Evolutionary conservation across 1,139 yeast species (phyloP), one percentile per base, ranked within the genome.

Genomic region (Kurtzmaniella quercitrusa): DNA sequence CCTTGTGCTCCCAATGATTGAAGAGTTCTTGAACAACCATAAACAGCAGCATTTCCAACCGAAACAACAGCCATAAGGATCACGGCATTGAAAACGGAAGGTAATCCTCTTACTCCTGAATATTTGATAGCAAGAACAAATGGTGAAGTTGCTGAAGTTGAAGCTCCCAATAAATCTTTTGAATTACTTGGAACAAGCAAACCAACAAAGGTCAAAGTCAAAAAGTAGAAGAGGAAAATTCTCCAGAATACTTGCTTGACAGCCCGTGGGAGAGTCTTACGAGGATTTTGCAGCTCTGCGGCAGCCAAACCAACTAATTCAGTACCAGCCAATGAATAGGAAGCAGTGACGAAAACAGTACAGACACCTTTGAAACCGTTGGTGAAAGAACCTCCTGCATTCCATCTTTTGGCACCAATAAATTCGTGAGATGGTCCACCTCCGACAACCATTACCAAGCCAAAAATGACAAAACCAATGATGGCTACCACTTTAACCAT

Each of bases 401-500:
- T 71, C 85, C 86, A 83, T 59, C 79, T 74, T 48, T 60, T 67
- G 11, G 74, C 80, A 16, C 93, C 91, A 43, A 83, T 66, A 57
- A 80, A 83, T 21, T 80, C 82, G 43, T 71, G 74, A 33, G 62
- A 63, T 36, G 86, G 84, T 14, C 83, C 84, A 48, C 88, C 89
- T 45, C 91, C 91, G 51, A 80, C 69, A 34, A 76, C 76, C 39
- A 81, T 61, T n/a, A 80, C 68, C 30, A 84, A 72, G 22, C 84
- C 84, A 38, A 82, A 64, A 40, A 84, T 78, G 47, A 78, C 75
- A 59, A 84, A 84, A 1, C 88, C 88, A 14, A 71, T 54, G 36
- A 84, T 75, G 52, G 87, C 85, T 35, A 77, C 48, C 20, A 82
- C 74, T 61, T 84, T 84, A 51, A 81, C 66, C 20, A 74, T 53